A percentile compares a stretch with the other conserved stretches of the same genome.
phyloP scores from a whole-genome alignment of 2,329 filamentous ascomycete genomes.

The Thyridium curvatum region DNA sequence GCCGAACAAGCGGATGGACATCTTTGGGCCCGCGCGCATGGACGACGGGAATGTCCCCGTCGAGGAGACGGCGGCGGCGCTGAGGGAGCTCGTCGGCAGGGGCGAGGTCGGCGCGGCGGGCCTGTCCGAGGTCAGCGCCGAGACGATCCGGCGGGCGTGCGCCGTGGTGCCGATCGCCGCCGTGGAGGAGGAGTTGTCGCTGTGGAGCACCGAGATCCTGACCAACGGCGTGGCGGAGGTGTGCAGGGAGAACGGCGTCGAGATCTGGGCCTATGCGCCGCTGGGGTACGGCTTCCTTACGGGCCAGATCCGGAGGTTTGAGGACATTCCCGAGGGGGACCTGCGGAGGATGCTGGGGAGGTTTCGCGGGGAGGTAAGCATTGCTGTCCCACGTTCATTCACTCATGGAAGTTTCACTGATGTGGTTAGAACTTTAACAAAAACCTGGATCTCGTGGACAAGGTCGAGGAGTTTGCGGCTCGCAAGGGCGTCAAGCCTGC shows the following conservation, averaged over 20 bases:
- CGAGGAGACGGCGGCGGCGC: too few species aligned
- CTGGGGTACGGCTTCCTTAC: constrained; percentile 37
- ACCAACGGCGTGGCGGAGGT: constrained; percentile 31
- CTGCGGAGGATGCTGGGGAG: constrained; percentile 27
- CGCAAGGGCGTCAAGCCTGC: constrained; percentile 33
- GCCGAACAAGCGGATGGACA: too few species aligned
- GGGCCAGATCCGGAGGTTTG: constrained; percentile 26
- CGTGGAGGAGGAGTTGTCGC: constrained; percentile 47
- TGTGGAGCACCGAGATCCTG: constrained; percentile 38
- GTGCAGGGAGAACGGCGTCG: constrained; percentile 39
- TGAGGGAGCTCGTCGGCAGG: too few species aligned
- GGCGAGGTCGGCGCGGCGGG: too few species aligned
- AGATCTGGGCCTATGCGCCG: constrained; percentile 33
- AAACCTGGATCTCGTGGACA: constrained; percentile 30
- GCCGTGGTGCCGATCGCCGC: constrained; percentile 41
- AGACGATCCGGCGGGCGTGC: constrained; percentile 41
- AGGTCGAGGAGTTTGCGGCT: constrained; percentile 17
- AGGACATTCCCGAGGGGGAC: constrained; percentile 28
- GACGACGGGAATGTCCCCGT: too few species aligned
- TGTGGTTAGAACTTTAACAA: constrained; percentile 35
- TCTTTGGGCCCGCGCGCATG: too few species aligned
- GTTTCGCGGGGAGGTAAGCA: constrained; percentile 26
- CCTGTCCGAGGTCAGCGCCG: constrained; percentile 39
- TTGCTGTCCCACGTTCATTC: too few species aligned
- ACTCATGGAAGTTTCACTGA: too few species aligned